Evolutionary conservation across 495 filamentous ascomycete species (phyloP).

Genomic region (Pseudevernia furfuracea): DNA sequence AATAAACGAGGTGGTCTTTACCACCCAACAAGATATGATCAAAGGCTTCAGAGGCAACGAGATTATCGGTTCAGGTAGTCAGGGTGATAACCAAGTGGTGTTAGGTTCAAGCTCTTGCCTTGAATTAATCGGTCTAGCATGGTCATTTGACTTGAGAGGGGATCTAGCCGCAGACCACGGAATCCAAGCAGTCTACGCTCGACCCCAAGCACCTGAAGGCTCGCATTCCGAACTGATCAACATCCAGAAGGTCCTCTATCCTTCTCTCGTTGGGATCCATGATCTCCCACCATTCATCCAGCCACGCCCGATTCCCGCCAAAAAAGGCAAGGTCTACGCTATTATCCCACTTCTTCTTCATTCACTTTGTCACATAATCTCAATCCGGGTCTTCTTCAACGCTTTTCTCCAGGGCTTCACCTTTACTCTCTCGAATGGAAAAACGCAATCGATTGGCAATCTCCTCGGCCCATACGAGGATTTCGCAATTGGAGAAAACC

Average conservation of each 20-base stretch:
- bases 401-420: conserved; percentile 3
- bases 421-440: conserved; percentile 5
- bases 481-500: neutral
- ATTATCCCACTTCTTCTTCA: conserved; percentile 2
- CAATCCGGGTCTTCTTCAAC: conserved; percentile 7
- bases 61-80: neutral
- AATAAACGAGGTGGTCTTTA: neutral
- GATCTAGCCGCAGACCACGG: neutral
- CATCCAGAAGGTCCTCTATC: conserved; percentile 9
- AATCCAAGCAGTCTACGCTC: neutral
- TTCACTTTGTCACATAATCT: conserved; percentile 1
- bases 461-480: neutral
- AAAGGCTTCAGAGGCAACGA: conserved; percentile 6
- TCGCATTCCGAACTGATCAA: neutral
- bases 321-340: neutral
- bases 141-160: conserved; percentile 2
- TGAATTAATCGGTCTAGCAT: neutral
- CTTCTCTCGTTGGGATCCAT: neutral
- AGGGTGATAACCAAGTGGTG: neutral
- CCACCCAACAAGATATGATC: neutral
- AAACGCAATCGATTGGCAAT: conserved; percentile 3
- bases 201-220: neutral
- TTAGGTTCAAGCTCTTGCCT: neutral
- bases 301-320: conserved; percentile 5
- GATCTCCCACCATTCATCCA: neutral